Evolutionary conservation across 805 yeast species (phyloP).

Genomic region (Wickerhamiella spandovensis): DNA sequence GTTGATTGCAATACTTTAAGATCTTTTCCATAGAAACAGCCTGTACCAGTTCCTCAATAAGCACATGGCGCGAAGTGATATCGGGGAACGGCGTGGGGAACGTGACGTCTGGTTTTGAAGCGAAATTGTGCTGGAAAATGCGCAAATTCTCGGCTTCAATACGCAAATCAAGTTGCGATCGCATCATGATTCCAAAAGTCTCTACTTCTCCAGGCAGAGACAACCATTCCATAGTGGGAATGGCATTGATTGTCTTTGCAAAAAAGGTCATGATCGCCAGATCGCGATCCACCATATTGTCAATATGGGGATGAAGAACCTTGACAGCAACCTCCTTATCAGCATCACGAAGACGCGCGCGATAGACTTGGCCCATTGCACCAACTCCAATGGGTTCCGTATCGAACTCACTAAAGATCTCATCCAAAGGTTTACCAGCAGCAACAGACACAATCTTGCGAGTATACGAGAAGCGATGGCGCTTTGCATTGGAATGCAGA

Average conservation of each 20-base stretch:
- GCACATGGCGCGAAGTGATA: conserved; percentile 52
- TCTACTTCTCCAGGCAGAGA: conserved; percentile 89
- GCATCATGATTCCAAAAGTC: conserved; percentile 77
- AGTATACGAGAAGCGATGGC: conserved; percentile 56
- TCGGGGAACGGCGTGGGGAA: conserved; percentile 68
- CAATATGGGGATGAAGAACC: conserved; percentile 83
- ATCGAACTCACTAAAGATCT: conserved; percentile 67
- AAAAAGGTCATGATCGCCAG: conserved; percentile 70
- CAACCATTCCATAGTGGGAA: conserved; percentile 97
- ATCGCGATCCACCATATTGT: conserved; percentile 60
- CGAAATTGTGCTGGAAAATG: conserved; percentile 59
- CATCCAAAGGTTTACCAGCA: conserved; percentile 50
- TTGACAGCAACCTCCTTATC: conserved; percentile 63
- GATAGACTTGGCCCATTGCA: conserved; percentile 92
- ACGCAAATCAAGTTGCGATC: conserved; percentile 73
- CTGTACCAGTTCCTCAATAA: conserved; percentile 73
- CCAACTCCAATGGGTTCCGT: conserved; percentile 87
- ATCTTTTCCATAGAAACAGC: conserved; percentile 74
- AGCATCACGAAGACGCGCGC: conserved; percentile 38
- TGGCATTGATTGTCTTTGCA: conserved; percentile 50
- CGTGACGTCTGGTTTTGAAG: conserved; percentile 41
- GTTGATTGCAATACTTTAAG: conserved; percentile 28
- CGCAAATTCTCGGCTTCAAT: conserved; percentile 76
- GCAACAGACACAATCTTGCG: conserved; percentile 43
- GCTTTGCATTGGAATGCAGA: conserved; percentile 70